These are phyloP conservation scores for Termitomyces sp. DNA, from an alignment of 768 basidiomycete species.

Conservation along the genomic window DNA sequence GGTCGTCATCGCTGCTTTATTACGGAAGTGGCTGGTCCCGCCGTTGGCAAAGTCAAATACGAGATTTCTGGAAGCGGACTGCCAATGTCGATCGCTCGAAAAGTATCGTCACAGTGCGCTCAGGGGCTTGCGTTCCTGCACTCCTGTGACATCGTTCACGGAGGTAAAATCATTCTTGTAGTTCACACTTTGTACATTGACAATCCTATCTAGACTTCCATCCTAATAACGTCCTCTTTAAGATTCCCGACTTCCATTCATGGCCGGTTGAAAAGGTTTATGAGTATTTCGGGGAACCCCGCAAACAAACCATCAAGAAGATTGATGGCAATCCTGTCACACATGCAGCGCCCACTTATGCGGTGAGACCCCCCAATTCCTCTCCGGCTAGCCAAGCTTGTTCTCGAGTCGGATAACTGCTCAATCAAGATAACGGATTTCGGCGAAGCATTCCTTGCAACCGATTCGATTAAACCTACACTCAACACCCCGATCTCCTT, in stretches of 20 bases:
- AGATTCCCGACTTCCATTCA: too few species aligned
- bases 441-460: slow-evolving; percentile 5
- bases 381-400: background rate
- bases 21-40: slow-evolving; percentile 81
- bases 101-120: slow-evolving; percentile 46
- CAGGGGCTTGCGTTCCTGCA: slow-evolving; percentile 52
- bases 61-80: slow-evolving; percentile 39
- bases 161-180: slow-evolving; percentile 50
- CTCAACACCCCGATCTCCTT: slow-evolving; percentile 2
- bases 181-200: too few species aligned
- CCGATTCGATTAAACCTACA: background rate
- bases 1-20: slow-evolving; percentile 82
- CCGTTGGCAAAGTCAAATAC: slow-evolving; percentile 52
- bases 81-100: slow-evolving; percentile 44
- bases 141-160: slow-evolving; percentile 60
- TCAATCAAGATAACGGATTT: slow-evolving; percentile 7
- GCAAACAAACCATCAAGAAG: background rate
- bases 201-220: too few species aligned
- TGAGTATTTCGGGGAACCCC: too few species aligned
- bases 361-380: background rate
- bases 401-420: slow-evolving; percentile 1
- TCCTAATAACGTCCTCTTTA: background rate
- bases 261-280: too few species aligned
- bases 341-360: background rate
- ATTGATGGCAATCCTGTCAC: background rate